Percentiles rank a stretch among this genome's conserved stretches.
Conservation (phyloP, 2,329 filamentous ascomycete genomes). For the Neopestalotiopsis sp. region DNA sequence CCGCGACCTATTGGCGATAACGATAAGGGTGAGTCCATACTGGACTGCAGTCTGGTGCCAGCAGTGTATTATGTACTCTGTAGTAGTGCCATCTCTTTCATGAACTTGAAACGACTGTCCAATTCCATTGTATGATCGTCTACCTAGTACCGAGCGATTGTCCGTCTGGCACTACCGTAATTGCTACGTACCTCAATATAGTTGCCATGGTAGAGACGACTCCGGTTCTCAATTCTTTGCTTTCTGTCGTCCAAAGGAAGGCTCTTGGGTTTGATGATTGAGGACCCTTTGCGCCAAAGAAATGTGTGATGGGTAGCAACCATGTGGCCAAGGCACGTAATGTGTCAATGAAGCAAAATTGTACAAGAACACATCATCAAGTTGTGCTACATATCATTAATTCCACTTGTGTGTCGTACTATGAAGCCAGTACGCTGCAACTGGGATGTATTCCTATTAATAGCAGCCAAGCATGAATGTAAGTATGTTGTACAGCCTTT, state of each 20-base stretch:
- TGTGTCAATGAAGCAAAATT: neutral
- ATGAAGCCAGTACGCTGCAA: neutral
- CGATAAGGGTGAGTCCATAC: neutral
- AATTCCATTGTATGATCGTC: neutral
- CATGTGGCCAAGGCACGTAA: neutral
- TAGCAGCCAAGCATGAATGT: neutral
- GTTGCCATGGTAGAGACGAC: neutral
- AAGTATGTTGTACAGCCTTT: neutral
- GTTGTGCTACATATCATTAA: neutral
- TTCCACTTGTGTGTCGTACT: neutral
- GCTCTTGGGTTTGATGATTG: neutral
- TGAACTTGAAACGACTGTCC: neutral
- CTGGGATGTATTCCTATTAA: neutral
- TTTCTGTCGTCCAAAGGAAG: neutral
- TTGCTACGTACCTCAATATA: neutral
- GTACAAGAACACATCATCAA: neutral
- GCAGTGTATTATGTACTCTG: too few species aligned
- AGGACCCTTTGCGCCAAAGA: neutral
- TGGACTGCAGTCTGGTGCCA: too few species aligned
- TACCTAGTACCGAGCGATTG: too few species aligned
- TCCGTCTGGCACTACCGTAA: neutral
- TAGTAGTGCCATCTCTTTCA: neutral
- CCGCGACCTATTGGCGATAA: neutral
- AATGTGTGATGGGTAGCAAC: neutral
- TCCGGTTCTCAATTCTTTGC: neutral